Evolutionary conservation across 208 protist species (phyloP), one percentile per base, ranked within the genome.

Genomic region (Trypanosoma congolense): DNA sequence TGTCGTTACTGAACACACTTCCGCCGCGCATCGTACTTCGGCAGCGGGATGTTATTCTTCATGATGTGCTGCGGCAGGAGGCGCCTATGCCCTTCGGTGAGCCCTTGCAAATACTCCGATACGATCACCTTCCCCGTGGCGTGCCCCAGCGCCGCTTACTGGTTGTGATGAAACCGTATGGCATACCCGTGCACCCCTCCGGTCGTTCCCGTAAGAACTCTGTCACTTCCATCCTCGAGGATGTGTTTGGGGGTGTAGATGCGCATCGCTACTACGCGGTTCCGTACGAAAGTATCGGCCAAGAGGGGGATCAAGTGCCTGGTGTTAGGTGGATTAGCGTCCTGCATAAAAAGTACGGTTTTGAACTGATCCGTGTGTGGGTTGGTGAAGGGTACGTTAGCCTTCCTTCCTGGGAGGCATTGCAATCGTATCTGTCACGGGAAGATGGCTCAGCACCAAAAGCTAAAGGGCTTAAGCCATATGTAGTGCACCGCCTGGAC

Each of bases 1-100:
- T 24, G 19, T 18, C 22, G 3, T 24, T 58, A 18, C 42, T 61
- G 16, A 24, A n/a, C 29, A 10, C 29, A 25, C n/a, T 70, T 10
- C 48, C 35, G 12, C 55, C 43, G 29, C 75, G 68, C 18, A 77
- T 93, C 10, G 19, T 77, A 1, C 60, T 97, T 1, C 72, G 54
- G 6, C 74, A 96, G 31, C 61, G 78, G 14, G 90, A 98, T 59
- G 58, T 64, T 1, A 70, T 98, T 19, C 38, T 64, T 12, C 95
- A 98, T 58, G 50, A 59, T 1, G 77, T 97, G 12, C 92, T 95
- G 59, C 89, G 94, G 6, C 90, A 92, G n/a, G 96, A 98, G 64
- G 90, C 87, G 3, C 85, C 87, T 0, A 88, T 98, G n/a, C 70
- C 77, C 6, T 83, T 70, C 4, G 72, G 57, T 12, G 90, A 48